Evolutionary conservation across 1,139 yeast genomes (phyloP).

Genomic region (Hyphopichia wangnamkhiaoensis): DNA sequence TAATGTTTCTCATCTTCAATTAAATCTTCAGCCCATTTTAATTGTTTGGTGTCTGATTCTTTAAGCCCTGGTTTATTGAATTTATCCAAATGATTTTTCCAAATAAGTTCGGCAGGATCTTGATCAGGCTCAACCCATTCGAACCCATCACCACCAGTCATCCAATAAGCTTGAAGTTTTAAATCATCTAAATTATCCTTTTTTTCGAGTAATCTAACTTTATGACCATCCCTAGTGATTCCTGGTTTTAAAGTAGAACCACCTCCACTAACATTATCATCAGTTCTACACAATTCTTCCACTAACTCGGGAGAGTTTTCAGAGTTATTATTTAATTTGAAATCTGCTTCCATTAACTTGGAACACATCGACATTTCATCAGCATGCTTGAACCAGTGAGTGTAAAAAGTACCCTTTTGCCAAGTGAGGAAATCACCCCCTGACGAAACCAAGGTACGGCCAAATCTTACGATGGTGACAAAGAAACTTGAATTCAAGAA

Average conservation of each 20-base stretch:
- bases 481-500: constrained; percentile 61
- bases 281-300: constrained; percentile 41
- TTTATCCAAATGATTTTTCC: constrained; percentile 43
- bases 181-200: constrained; percentile 54
- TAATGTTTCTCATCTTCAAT: constrained; percentile 18
- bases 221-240: constrained; percentile 38
- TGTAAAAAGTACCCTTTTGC: constrained; percentile 66
- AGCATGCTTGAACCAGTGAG: constrained; percentile 65
- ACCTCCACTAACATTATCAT: constrained; percentile 22
- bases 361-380: constrained; percentile 72
- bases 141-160: constrained; percentile 72
- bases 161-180: constrained; percentile 74
- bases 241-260: constrained; percentile 37
- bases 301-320: constrained; percentile 34
- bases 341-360: constrained; percentile 65
- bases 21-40: constrained; percentile 41
- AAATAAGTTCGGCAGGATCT: constrained; percentile 69
- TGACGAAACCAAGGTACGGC: constrained; percentile 44
- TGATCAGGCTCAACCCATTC: constrained; percentile 82
- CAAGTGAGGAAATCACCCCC: constrained; percentile 63
- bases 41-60: constrained; percentile 16
- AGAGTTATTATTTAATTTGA: constrained; percentile 43
- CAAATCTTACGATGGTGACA: constrained; percentile 59
- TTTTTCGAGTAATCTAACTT: constrained; percentile 39
- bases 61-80: constrained; percentile 22